phyloP scores from a whole-genome alignment of 208 protist genomes.

The Trypanosoma avium region DNA sequence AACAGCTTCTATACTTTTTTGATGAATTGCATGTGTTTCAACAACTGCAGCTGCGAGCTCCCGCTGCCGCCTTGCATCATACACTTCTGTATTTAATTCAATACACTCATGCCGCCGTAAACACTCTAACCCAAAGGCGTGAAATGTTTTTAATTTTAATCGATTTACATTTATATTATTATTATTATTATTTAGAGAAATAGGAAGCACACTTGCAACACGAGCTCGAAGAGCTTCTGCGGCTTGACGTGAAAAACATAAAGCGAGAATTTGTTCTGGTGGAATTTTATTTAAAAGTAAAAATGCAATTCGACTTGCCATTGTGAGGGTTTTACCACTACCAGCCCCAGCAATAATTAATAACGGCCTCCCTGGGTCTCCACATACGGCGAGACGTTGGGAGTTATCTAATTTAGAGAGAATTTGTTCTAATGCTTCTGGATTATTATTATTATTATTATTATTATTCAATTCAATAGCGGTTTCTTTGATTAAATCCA shows the following conservation, averaged over 20 bases:
- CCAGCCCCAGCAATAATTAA: slow-evolving; percentile 80
- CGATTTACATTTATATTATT: background rate
- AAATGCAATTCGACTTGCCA: slow-evolving; percentile 73
- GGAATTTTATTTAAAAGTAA: slow-evolving; percentile 56
- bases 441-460: no score
- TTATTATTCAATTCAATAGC: no score
- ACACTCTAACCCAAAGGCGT: slow-evolving; percentile 82
- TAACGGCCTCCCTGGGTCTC: slow-evolving; percentile 39
- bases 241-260: slow-evolving; percentile 86
- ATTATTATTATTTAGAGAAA: slow-evolving; percentile 16
- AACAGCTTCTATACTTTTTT: slow-evolving; percentile 59
- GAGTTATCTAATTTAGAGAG: slow-evolving; percentile 48
- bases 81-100: slow-evolving; percentile 44
- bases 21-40: slow-evolving; percentile 40
- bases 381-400: slow-evolving; percentile 48
- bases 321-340: slow-evolving; percentile 90
- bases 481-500: no score
- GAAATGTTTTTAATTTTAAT: slow-evolving; percentile 84
- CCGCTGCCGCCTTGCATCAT: slow-evolving; percentile 57
- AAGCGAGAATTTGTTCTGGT: slow-evolving; percentile 61
- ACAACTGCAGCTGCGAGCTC: slow-evolving; percentile 60
- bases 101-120: slow-evolving; percentile 67
- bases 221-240: slow-evolving; percentile 74
- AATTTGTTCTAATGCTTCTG: background rate
- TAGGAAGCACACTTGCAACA: slow-evolving; percentile 46